These are phyloP conservation scores for Leishmania aethiopica DNA, from an alignment of 208 protist genomes.

Conservation along the genomic window DNA sequence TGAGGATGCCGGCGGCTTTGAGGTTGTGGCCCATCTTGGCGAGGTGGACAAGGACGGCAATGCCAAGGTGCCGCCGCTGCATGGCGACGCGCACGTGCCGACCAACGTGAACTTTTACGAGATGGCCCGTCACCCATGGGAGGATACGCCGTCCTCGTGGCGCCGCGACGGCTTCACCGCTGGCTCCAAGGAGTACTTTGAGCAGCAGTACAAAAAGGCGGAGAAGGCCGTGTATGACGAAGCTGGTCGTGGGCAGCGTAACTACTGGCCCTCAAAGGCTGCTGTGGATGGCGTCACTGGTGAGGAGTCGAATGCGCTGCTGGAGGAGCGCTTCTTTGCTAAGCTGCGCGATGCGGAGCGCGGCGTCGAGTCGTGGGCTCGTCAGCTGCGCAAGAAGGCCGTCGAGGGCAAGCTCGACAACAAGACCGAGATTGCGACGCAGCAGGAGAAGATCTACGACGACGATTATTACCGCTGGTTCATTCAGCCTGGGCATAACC, in stretches of 20 bases:
- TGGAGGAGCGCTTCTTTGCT: constrained; percentile 78
- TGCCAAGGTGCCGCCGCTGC: constrained; percentile 49
- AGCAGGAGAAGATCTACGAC: constrained; percentile 93
- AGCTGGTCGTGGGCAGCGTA: constrained; percentile 53
- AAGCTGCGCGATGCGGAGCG: constrained; percentile 58
- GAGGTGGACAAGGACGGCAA: constrained; percentile 63
- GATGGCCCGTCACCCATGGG: constrained; percentile 92
- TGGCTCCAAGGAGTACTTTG: constrained; percentile 85
- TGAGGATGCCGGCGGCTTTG: constrained; percentile 80
- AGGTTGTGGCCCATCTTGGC: constrained; percentile 71
- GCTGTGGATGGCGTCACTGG: constrained; percentile 54
- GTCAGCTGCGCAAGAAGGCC: constrained; percentile 68
- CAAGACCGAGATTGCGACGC: constrained; percentile 80
- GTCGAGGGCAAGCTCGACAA: constrained; percentile 68
- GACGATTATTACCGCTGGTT: constrained; percentile 95
- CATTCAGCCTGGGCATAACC: constrained; percentile 87
- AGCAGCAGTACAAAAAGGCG: constrained; percentile 84
- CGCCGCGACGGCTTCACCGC: constrained; percentile 87
- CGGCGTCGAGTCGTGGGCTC: constrained; percentile 82
- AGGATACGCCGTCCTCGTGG: constrained; percentile 82
- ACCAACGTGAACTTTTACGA: constrained; percentile 92
- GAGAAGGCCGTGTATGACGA: constrained; percentile 84
- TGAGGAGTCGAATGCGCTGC: constrained; percentile 56
- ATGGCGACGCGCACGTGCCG: constrained; percentile 75
- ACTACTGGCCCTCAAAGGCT: constrained; percentile 84